Conservation (phyloP, 2,329 filamentous ascomycete species). For the Beauveria medogensis region DNA sequence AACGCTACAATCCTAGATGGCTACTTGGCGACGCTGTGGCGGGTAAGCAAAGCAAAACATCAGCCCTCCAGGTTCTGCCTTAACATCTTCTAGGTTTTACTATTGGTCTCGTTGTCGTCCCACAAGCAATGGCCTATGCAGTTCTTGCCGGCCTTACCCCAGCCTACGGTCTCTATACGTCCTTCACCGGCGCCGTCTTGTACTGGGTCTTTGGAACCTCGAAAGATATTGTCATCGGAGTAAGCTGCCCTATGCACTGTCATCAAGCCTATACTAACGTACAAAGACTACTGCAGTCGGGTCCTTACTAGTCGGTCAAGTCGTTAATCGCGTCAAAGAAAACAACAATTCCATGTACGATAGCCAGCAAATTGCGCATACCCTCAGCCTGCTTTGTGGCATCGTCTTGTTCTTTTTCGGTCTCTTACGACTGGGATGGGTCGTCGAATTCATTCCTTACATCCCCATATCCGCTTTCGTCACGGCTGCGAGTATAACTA, state of each 20-base stretch:
- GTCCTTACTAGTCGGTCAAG: constrained; percentile 41
- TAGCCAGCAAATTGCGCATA: constrained; percentile 34
- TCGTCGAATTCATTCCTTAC: constrained; percentile 44
- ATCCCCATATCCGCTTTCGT: constrained; percentile 43
- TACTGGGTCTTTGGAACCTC: constrained; percentile 83
- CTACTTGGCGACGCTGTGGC: constrained; percentile 65
- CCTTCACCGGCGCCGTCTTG: constrained; percentile 70
- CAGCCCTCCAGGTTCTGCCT: neutral
- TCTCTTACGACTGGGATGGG: constrained; percentile 38
- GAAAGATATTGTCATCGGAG: constrained; percentile 75
- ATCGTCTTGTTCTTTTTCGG: constrained; percentile 36
- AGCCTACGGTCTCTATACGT: constrained; percentile 71
- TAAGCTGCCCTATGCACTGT: constrained; percentile 18
- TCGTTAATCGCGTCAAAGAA: constrained; percentile 30
- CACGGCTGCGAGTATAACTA: constrained; percentile 42
- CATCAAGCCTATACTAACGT: constrained; percentile 1
- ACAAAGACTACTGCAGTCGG: constrained; percentile 47
- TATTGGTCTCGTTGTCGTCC: constrained; percentile 63
- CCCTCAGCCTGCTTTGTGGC: constrained; percentile 38
- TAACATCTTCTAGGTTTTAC: constrained; percentile 23
- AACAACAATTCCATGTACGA: constrained; percentile 26
- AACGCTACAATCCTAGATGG: constrained; percentile 65
- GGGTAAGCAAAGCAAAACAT: constrained; percentile 33
- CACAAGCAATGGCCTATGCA: constrained; percentile 76
- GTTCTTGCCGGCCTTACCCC: constrained; percentile 58